A percentile compares a stretch with the other conserved stretches of the same genome.
Evolutionary conservation across 345 rosid species (phyloP).

Genomic region (Sisymbrium irio): DNA sequence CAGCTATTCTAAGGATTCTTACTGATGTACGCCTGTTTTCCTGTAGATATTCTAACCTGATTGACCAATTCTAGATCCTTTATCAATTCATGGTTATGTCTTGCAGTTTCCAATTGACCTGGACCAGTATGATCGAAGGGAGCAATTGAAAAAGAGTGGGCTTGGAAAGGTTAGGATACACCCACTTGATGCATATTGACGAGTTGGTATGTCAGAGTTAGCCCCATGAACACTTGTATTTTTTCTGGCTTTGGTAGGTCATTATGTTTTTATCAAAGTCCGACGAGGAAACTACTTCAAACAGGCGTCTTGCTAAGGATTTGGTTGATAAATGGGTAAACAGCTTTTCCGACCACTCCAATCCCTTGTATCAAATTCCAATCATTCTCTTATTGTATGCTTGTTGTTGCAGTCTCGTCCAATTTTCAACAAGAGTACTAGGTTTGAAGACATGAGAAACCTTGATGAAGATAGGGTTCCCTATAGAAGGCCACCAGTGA

Average conservation of each 20-base stretch:
- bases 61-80: slow-evolving; percentile 11
- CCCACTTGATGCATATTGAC: neutral
- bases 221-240: neutral
- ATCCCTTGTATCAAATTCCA: neutral
- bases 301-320: slow-evolving; percentile 93
- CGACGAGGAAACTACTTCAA: slow-evolving; percentile 91
- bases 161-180: slow-evolving; percentile 78
- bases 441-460: slow-evolving; percentile 93
- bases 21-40: slow-evolving; percentile 56
- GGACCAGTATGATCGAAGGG: slow-evolving; percentile 92
- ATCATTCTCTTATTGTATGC: slow-evolving; percentile 7
- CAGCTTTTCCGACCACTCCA: neutral
- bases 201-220: neutral
- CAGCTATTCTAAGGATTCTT: slow-evolving; percentile 74
- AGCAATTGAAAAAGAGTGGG: slow-evolving; percentile 91
- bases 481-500: slow-evolving; percentile 66
- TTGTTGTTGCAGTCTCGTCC: slow-evolving; percentile 81
- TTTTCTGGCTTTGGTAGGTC: slow-evolving; percentile 50
- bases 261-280: slow-evolving; percentile 97
- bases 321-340: slow-evolving; percentile 98
- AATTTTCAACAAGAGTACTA: slow-evolving; percentile 93
- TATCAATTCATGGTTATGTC: slow-evolving; percentile 11
- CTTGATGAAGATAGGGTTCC: slow-evolving; percentile 74
- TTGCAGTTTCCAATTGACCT: slow-evolving; percentile 88
- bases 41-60: neutral